Evolutionary conservation across 2,329 filamentous ascomycete species (phyloP), one percentile per base, ranked within the genome.

Genomic region (Paracamarosporium sp.): DNA sequence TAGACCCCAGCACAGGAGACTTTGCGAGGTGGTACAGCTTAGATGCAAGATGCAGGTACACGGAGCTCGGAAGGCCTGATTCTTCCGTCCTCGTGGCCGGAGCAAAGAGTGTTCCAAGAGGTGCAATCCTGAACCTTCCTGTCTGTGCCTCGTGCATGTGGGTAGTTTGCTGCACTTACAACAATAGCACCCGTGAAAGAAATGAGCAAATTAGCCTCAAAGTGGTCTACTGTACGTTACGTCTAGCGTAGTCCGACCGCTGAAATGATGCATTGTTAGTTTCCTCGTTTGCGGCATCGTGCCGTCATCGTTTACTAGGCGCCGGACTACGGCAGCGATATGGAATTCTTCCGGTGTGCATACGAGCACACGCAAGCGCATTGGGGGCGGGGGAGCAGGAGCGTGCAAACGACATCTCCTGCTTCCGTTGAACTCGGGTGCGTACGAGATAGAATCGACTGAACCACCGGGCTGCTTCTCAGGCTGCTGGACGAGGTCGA

Each of bases 1-100:
- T 17, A 17, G n/a, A 20, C 22, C 15, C 24, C 24, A 25, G 15
- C 24, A 43, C 31, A 25, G 9, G 25, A 51, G 48, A 9, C 17
- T 43, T 43, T 41, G 25, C 15, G 13, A 24, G 31, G 27, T 41
- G 25, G 25, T 25, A 51, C 36, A 15, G 11, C 31, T 27, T 30
- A 36, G 36, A 41, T 51, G 36, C 36, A 31, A 41, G 48, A 17
- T 51, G 48, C 48, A 51, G 48, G 48, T 51, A 51, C 48, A 17
- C 48, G 48, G 40, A 12, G 36, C 35, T 31, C 11, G 17, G 25
- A 15, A 24, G 35, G 48, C 48, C 48, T 25, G 46, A 50, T 38
- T 50, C 20, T 50, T 38, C 31, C 46, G 35, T 25, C 33, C 47
- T 41, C 47, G 47, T 50, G 47, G 47, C 24, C 47, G 17, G 47